Base-by-base conservation (phyloP, 2,329 filamentous ascomycete genomes). In the Colletotrichum graminicola region DNA sequence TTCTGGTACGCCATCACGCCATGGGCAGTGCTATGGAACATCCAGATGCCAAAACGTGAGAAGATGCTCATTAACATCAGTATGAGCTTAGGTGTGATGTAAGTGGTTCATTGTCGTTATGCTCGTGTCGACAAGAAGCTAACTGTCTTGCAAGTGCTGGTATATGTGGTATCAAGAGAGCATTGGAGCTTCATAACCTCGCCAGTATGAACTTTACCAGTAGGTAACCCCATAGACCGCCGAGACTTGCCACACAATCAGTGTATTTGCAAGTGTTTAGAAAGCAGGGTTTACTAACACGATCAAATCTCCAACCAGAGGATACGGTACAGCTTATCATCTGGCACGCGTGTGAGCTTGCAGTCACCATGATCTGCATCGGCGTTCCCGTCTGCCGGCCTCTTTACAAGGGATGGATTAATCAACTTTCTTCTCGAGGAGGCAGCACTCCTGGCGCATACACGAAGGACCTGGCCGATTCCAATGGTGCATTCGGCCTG, bases 1-100 rank as follows among this genome's bases (percentile, higher is more conserved):
- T 81, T 84, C 60, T 81, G 81, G 61, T 83, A 81, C 8, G 81
- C 81, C 56, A 66, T 78, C 0, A 82, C 84, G 5, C 84, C 84
- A 0, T 85, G 84, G 82, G 76, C 83, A 1, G 78, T 85, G 10
- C 79, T 85, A 29, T 84, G 83, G 82, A 78, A 80, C 0, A 71
- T 85, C 10, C 80, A 83, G 41, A 85, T 85, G 82, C 81, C 81
- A 18, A 79, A 75, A n/a, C 78, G 82, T 21, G 83, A 86, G 52
- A 85, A 84, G 75, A 77, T 84, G 32, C 77, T 83, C n/a, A 80
- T 85, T 11, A 79, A 82, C 0, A 74, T 77, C 26, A 81, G 82
- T 62, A 80, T 85, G 54, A 85, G 83, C 55, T 73, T 84, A 4
- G 83, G 83, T 6, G 73, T 84, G 6, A 80, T 84, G 82, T 73